Percentiles rank a stretch among this genome's conserved stretches.
Evolutionary conservation across 2,329 filamentous ascomycete species (phyloP).

Genomic region (Mycocentrospora acerina): DNA sequence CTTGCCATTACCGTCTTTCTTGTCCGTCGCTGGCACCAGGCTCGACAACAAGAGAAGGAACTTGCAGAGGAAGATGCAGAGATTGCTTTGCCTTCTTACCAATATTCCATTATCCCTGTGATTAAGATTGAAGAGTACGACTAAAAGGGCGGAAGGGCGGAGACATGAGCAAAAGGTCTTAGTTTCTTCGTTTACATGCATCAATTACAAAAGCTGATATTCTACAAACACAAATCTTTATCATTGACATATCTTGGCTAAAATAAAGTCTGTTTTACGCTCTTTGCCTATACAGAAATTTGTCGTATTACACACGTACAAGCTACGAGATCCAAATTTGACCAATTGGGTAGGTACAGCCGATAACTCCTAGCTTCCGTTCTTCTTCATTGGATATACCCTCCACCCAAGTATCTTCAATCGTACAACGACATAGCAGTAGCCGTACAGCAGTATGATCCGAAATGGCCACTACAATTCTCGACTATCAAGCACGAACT

Average conservation of each 20-base stretch:
- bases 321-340: too few species aligned
- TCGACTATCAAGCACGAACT: slow-evolving; percentile 19
- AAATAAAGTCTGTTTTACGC: not conserved
- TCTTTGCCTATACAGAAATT: slow-evolving; percentile 1
- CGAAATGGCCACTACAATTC: slow-evolving; percentile 32
- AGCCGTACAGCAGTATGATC: slow-evolving; percentile 28
- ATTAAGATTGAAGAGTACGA: slow-evolving; percentile 25
- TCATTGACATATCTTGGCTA: not conserved
- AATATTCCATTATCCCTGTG: slow-evolving; percentile 20
- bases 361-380: slow-evolving; percentile 7
- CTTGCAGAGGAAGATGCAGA: slow-evolving; percentile 22
- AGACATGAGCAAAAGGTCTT: slow-evolving; percentile 12
- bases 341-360: slow-evolving; percentile 8
- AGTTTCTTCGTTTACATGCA: too few species aligned
- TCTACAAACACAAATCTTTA: slow-evolving; percentile 5
- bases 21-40: slow-evolving; percentile 10
- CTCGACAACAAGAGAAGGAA: slow-evolving; percentile 10
- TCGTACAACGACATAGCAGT: slow-evolving; percentile 20
- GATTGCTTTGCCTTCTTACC: slow-evolving; percentile 4
- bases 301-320: too few species aligned
- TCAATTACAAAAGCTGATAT: too few species aligned
- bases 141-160: slow-evolving; percentile 11
- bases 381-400: not conserved
- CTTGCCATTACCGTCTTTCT: slow-evolving; percentile 14
- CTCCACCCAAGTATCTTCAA: not conserved